Conservation (phyloP, 805 yeast species). For the Candida stauntonica region DNA sequence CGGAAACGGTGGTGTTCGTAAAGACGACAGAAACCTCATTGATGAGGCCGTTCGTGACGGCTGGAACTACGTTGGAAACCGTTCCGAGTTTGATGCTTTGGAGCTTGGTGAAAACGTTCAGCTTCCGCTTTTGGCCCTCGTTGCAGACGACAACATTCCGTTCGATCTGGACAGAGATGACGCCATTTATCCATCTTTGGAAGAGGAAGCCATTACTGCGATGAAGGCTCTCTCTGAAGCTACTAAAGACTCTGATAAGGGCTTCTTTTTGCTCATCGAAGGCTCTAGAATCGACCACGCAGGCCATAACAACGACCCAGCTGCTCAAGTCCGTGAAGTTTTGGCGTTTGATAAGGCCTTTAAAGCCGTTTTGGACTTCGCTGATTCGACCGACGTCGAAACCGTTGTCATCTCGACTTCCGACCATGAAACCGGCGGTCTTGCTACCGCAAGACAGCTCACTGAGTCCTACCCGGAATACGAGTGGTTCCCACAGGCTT, state of each 20-base stretch:
- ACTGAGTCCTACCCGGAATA: slow-evolving; percentile 73
- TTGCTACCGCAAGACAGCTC: slow-evolving; percentile 81
- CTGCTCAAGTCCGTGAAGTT: slow-evolving; percentile 89
- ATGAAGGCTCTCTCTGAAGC: slow-evolving; percentile 63
- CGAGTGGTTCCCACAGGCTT: slow-evolving; percentile 78
- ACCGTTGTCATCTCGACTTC: slow-evolving; percentile 79
- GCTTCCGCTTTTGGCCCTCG: slow-evolving; percentile 72
- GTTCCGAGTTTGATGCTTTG: slow-evolving; percentile 53
- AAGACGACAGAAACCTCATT: slow-evolving; percentile 65
- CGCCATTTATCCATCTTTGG: slow-evolving; percentile 63
- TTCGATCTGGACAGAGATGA: slow-evolving; percentile 75
- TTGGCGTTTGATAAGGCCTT: slow-evolving; percentile 84
- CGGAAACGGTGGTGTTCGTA: slow-evolving; percentile 52
- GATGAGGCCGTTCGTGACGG: slow-evolving; percentile 57
- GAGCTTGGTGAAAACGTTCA: slow-evolving; percentile 56
- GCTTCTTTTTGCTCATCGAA: slow-evolving; percentile 83
- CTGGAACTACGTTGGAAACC: slow-evolving; percentile 60
- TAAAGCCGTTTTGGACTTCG: slow-evolving; percentile 66
- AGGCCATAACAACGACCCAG: slow-evolving; percentile 91
- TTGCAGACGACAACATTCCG: slow-evolving; percentile 77
- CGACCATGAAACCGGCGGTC: slow-evolving; percentile 96
- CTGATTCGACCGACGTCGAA: slow-evolving; percentile 63
- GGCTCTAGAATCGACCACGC: slow-evolving; percentile 96
- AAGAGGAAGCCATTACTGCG: slow-evolving; percentile 75
- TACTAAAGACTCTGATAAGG: slow-evolving; percentile 67